These are phyloP conservation scores for Arthrinium phaeospermum DNA, from an alignment of 2,329 filamentous ascomycete species.

Conservation along the genomic window DNA sequence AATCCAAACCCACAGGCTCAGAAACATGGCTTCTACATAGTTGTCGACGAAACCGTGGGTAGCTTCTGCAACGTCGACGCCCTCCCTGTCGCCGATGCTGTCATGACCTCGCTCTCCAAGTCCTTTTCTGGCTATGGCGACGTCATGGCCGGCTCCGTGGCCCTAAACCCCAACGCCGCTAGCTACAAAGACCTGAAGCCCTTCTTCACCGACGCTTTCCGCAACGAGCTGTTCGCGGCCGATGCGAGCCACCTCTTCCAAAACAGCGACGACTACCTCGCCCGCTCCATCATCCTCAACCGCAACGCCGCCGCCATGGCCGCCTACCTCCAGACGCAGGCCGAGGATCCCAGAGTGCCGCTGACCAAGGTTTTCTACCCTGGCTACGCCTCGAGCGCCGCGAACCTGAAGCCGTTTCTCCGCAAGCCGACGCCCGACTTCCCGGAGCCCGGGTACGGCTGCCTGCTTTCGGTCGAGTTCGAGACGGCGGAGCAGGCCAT, in stretches of 20 bases:
- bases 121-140: conserved; percentile 62
- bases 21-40: conserved; percentile 50
- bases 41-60: conserved; percentile 56
- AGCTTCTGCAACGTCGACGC: conserved; percentile 58
- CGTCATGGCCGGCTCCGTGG: conserved; percentile 32
- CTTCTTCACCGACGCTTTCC: conserved; percentile 36
- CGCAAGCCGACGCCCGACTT: conserved; percentile 50
- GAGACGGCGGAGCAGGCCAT: conserved; percentile 43
- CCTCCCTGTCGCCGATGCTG: conserved; percentile 52
- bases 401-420: conserved; percentile 35
- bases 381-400: conserved; percentile 30
- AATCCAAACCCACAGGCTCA: conserved; percentile 33
- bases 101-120: conserved; percentile 58
- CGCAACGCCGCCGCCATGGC: conserved; percentile 51
- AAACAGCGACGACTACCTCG: conserved; percentile 52
- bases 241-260: conserved; percentile 53
- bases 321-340: conserved; percentile 41
- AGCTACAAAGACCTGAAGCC: conserved; percentile 28
- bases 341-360: conserved; percentile 39
- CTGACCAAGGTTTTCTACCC: conserved; percentile 53
- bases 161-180: conserved; percentile 30
- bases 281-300: conserved; percentile 46
- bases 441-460: conserved; percentile 57
- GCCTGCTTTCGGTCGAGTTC: conserved; percentile 59
- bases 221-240: conserved; percentile 52